Conservation (phyloP, 1,139 yeast species). For the Barnettozyma hawaiiensis region DNA sequence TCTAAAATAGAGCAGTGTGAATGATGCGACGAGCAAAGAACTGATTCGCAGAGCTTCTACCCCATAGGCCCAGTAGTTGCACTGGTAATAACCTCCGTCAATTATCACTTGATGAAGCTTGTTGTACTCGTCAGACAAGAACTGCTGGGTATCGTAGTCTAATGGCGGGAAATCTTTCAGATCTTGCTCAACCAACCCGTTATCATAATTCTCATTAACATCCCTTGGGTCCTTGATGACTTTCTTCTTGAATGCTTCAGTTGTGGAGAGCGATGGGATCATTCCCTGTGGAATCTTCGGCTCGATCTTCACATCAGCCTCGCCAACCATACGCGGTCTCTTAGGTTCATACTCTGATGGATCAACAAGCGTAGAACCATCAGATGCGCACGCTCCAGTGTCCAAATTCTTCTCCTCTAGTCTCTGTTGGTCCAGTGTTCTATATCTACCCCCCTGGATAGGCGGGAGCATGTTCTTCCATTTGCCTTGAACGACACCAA, state of each 20-base stretch:
- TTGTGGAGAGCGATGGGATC: constrained; percentile 36
- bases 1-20: constrained; percentile 42
- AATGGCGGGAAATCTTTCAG: constrained; percentile 52
- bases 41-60: constrained; percentile 60
- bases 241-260: constrained; percentile 31
- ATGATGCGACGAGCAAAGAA: constrained; percentile 46
- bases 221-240: constrained; percentile 51
- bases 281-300: constrained; percentile 49
- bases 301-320: constrained; percentile 33
- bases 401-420: constrained; percentile 2
- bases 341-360: background rate
- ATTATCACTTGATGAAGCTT: constrained; percentile 53
- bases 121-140: constrained; percentile 52
- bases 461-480: constrained; percentile 85
- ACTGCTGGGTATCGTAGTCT: constrained; percentile 61
- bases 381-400: background rate
- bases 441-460: constrained; percentile 71
- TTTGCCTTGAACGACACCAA: constrained; percentile 55
- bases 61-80: constrained; percentile 67
- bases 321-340: constrained; percentile 31
- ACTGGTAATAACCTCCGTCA: constrained; percentile 58
- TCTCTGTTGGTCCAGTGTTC: constrained; percentile 24
- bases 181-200: constrained; percentile 47
- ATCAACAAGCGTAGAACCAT: constrained; percentile 1
- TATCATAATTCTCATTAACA: constrained; percentile 54